These are phyloP conservation scores for Corynespora cassiicola DNA, from an alignment of 2,329 filamentous ascomycete species.

Conservation along the genomic window DNA sequence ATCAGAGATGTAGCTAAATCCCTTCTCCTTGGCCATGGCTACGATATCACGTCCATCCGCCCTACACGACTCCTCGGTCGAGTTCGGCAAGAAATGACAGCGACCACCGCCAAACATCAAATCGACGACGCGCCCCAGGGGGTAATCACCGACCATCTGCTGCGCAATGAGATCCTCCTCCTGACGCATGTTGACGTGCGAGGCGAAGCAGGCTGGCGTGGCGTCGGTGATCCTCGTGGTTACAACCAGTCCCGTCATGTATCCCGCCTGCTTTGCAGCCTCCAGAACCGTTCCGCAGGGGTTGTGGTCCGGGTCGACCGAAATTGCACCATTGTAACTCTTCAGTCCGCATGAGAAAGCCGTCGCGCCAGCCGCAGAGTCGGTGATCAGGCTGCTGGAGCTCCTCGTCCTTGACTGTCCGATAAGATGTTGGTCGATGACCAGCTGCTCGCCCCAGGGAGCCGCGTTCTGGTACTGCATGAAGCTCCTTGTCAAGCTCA, in stretches of 20 bases:
- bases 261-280: slow-evolving; percentile 89
- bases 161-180: slow-evolving; percentile 92
- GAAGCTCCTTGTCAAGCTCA: slow-evolving; percentile 86
- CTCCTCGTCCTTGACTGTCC: slow-evolving; percentile 88
- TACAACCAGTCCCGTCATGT: slow-evolving; percentile 91
- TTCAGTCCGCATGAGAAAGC: slow-evolving; percentile 93
- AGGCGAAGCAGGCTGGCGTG: slow-evolving; percentile 92
- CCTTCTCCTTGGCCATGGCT: slow-evolving; percentile 74
- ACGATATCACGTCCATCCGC: slow-evolving; percentile 78
- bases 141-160: slow-evolving; percentile 88
- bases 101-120: slow-evolving; percentile 91
- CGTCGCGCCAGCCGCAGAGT: slow-evolving; percentile 95
- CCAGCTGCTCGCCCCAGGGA: slow-evolving; percentile 76
- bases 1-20: slow-evolving; percentile 79
- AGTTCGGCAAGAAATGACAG: slow-evolving; percentile 91
- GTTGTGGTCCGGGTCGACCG: slow-evolving; percentile 80
- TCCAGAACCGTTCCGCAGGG: slow-evolving; percentile 94
- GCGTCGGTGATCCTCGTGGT: slow-evolving; percentile 96
- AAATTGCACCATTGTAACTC: slow-evolving; percentile 97
- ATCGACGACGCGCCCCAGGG: slow-evolving; percentile 86
- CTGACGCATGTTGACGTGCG: slow-evolving; percentile 78
- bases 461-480: slow-evolving; percentile 77
- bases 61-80: slow-evolving; percentile 80
- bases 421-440: slow-evolving; percentile 87
- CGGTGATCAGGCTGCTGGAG: slow-evolving; percentile 84